Base-by-base conservation (phyloP, 2,329 filamentous ascomycete species). In the Alternaria sp. region DNA sequence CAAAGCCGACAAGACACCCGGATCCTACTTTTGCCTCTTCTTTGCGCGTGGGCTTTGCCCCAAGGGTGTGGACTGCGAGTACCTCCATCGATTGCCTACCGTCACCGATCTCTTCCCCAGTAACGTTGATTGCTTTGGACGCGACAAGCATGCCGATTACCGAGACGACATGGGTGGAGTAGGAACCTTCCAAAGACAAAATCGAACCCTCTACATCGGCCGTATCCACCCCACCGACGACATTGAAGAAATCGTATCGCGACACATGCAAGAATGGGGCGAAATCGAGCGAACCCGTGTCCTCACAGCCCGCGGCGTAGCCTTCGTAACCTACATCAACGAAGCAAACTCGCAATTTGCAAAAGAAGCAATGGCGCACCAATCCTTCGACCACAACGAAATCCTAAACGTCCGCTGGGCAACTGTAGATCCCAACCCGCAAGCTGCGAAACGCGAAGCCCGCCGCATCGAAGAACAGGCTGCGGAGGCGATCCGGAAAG, bases 91-190 rank as follows among this genome's bases (percentile, higher is more conserved):
- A 5, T 81, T 98, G 28, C 96, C 95, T 0, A 88, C 87, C 0
- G 85, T 96, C 2, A 92, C 93, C 73, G 95, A 98, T 77, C 84
- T 96, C 11, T 97, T 94, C 80, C 95, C 94, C 61, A 91, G 91
- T 1, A 98, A 97, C 69, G 88, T 97, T 21, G 95, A 99, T 80
- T 96, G 93, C 73, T 99, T 99, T 72, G 92, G 92, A 2, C 85
- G 94, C 58, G 94, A 97, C 82, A 97, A 96, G 81, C 91, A 92
- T 72, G 90, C 86, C 62, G 94, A 97, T 73, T 98, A 97, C 79
- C 84, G 93, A 71, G 94, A 98, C 75, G 94, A 98, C 77, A 98
- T 99, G 95, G 93, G 94, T 52, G 96, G 96, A 65, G 93, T 97
- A 2, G 95, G 95, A 26, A 92, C 88, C 61, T 99, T 99, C 73